Base-by-base conservation (phyloP, 176 grass and related monocot species). In the Eragrostis curvula region DNA sequence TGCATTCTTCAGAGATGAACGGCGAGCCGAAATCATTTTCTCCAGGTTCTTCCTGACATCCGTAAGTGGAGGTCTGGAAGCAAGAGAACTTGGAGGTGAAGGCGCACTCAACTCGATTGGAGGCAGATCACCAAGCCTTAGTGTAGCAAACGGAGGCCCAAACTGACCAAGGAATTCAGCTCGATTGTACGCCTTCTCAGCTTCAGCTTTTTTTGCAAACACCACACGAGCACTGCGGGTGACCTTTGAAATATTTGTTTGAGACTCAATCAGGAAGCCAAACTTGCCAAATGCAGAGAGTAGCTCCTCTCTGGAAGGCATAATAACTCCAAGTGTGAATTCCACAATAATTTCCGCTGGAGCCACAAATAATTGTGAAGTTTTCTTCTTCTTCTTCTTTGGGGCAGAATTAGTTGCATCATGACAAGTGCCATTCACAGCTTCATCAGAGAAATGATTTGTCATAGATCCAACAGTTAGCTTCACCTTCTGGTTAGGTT, bases 11-110 rank as follows among this genome's bases (percentile, higher is more conserved):
- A 60, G 20, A 20, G 80, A 49, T 7, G 52, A 52, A 65, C 53
- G 84, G 1, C 74, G 80, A 39, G 80, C 72, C 21, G 76, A 91
- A 21, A 98, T 98, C 90, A 98, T 98, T n/a, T 49, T 93, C 87
- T 98, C 90, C 49, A 98, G 79, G 62, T 87, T 95, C 77, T 91
- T 95, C 85, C 81, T 95, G 40, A 98, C 79, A 51, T 93, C 92
- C 6, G 68, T 43, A 48, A 98, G 88, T 27, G 85, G 88, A 55
- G 90, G 85, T 17, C 89, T 91, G 3, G 12, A 44, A 70, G 56
- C 45, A 48, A 39, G 16, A 73, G 71, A 55, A 11, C 66, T 47
- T 40, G 87, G 6, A 75, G 75, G 69, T 14, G 57, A 71, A 78
- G 79, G 82, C 41, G 28, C 6, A 13, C 12, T 83, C 67, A 80